A percentile compares a stretch with the other conserved stretches of the same genome.
Conservation (phyloP, 768 basidiomycete species). For the Boletales sp. region DNA sequence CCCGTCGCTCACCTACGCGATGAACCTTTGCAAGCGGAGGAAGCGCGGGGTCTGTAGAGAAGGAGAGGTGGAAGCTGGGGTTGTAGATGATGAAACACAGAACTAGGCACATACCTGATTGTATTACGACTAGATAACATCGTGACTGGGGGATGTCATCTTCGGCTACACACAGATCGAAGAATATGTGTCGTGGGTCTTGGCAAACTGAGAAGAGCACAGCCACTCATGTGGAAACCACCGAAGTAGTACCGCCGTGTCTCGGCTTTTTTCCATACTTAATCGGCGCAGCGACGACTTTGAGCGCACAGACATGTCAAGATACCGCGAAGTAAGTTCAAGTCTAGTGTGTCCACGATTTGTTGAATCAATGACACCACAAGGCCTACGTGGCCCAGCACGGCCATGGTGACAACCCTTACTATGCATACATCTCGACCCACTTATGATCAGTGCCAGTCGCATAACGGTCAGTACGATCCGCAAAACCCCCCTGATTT, state of each 20-base stretch:
- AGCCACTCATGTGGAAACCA: conserved; percentile 11
- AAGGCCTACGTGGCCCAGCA: conserved; percentile 65
- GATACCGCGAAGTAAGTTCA: conserved; percentile 37
- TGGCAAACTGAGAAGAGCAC: not conserved
- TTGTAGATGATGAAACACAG: not conserved
- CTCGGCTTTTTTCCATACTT: not conserved
- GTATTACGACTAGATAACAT: too few relatives aligned
- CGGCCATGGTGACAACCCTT: conserved; percentile 56
- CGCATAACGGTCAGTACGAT: conserved; percentile 28
- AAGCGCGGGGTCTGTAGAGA: not conserved
- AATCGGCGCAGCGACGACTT: not conserved
- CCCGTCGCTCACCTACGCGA: conserved; percentile 1
- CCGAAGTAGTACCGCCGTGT: too few relatives aligned
- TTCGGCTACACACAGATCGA: too few relatives aligned
- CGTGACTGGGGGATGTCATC: too few relatives aligned
- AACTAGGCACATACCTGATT: not conserved
- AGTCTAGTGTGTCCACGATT: not conserved
- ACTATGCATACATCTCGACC: conserved; percentile 33
- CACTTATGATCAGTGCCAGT: conserved; percentile 39
- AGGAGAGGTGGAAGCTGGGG: not conserved
- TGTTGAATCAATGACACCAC: conserved; percentile 2
- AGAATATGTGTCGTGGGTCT: not conserved
- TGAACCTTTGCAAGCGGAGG: not conserved
- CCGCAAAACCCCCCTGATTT: too few relatives aligned
- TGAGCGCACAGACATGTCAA: conserved; percentile 33